phyloP scores from a whole-genome alignment of 2,329 filamentous ascomycete species.

The Lithohypha guttulata region DNA sequence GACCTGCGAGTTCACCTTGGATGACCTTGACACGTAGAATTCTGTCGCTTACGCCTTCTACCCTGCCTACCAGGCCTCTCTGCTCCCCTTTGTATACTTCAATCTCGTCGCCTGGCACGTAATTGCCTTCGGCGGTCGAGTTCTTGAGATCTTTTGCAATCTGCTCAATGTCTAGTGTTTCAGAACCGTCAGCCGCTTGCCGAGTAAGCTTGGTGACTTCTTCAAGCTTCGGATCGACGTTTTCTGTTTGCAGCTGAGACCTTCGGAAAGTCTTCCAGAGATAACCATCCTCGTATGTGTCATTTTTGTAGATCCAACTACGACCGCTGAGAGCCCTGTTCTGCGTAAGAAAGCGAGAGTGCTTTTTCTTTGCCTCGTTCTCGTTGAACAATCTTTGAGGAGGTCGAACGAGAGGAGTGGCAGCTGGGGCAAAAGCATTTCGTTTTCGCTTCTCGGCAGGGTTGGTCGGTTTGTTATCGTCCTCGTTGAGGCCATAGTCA shows the following conservation, averaged over 20 bases:
- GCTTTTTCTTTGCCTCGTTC: conserved; percentile 78
- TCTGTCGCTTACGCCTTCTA: conserved; percentile 75
- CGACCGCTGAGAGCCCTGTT: conserved; percentile 46
- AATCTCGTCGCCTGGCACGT: conserved; percentile 87
- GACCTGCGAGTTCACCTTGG: conserved; percentile 69
- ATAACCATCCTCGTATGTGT: conserved; percentile 88
- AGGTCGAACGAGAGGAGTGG: conserved; percentile 54
- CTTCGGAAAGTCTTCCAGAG: conserved; percentile 89
- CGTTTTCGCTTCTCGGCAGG: conserved; percentile 67
- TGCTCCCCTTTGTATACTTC: conserved; percentile 95
- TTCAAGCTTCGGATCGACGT: conserved; percentile 86
- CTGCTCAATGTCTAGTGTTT: conserved; percentile 84
- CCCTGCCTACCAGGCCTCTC: conserved; percentile 76
- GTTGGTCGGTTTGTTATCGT: conserved; percentile 40
- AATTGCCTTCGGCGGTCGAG: conserved; percentile 67
- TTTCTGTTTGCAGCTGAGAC: conserved; percentile 70
- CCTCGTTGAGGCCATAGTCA: conserved; percentile 83
- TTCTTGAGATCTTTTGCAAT: conserved; percentile 83
- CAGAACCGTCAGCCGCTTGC: conserved; percentile 79
- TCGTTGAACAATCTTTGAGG: conserved; percentile 90
- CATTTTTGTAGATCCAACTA: conserved; percentile 73
- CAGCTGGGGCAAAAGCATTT: conserved; percentile 34
- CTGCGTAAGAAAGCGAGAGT: conserved; percentile 51
- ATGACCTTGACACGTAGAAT: conserved; percentile 82
- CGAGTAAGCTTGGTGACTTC: conserved; percentile 92